A percentile compares a stretch with the other conserved stretches of the same genome.
Conservation (phyloP, 2,329 filamentous ascomycete genomes). For the Zasmidium angulare region DNA sequence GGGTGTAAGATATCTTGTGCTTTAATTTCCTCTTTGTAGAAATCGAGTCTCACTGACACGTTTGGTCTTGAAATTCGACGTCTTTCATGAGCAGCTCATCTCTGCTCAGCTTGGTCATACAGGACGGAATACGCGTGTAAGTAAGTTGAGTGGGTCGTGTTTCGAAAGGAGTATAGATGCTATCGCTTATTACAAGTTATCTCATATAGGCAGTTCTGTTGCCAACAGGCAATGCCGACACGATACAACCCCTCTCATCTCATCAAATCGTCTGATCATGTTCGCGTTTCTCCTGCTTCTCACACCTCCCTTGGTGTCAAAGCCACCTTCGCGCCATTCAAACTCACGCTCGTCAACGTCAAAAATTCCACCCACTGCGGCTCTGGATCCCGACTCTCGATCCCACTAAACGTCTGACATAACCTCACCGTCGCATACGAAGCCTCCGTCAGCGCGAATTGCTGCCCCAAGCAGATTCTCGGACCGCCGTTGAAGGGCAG, state of each 20-base stretch:
- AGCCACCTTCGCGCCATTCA: conserved; percentile 31
- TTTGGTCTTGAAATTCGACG: background rate
- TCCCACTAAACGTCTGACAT: conserved; percentile 66
- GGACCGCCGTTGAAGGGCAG: conserved; percentile 40
- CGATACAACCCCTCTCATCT: background rate
- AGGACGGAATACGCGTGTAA: too few species aligned
- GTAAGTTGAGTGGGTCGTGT: too few species aligned
- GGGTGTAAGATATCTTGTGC: background rate
- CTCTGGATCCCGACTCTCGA: conserved; percentile 32
- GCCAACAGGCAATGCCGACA: too few species aligned
- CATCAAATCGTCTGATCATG: background rate
- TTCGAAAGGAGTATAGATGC: too few species aligned
- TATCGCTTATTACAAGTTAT: too few species aligned
- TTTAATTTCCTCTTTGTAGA: background rate
- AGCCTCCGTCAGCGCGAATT: conserved; percentile 79
- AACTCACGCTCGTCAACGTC: conserved; percentile 31
- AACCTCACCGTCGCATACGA: conserved; percentile 69
- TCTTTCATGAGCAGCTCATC: too few species aligned
- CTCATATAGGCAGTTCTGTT: too few species aligned
- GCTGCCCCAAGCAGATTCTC: conserved; percentile 50
- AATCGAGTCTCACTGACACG: background rate
- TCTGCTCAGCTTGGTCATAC: too few species aligned
- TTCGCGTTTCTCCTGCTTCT: background rate
- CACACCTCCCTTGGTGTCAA: conserved; percentile 21
- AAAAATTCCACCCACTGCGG: conserved; percentile 31